Conservation (phyloP, 1,139 yeast genomes). For the Saccharomyces hybrid region DNA sequence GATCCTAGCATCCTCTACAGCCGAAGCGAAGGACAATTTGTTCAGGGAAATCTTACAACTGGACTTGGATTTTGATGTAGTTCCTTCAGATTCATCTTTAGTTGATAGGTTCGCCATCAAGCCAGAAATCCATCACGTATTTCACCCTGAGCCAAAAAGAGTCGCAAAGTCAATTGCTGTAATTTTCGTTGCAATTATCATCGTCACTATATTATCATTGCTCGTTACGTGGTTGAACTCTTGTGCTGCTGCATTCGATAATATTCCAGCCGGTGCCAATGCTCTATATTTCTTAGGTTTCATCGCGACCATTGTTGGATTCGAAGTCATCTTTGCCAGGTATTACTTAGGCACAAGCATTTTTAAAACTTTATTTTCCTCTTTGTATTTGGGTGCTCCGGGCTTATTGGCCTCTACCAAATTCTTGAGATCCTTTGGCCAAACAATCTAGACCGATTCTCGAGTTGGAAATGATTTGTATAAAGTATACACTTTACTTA, state of each 20-base stretch:
- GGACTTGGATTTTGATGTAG: conserved; percentile 4
- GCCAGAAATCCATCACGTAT: conserved; percentile 67
- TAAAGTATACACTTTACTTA: conserved; percentile 3
- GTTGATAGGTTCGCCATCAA: conserved; percentile 3
- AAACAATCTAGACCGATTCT: background rate
- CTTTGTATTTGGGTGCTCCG: conserved; percentile 44
- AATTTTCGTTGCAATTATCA: conserved; percentile 43
- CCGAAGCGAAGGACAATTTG: conserved; percentile 4
- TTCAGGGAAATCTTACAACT: conserved; percentile 13
- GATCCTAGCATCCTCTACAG: background rate
- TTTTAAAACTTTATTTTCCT: conserved; percentile 55
- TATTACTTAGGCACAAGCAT: conserved; percentile 70
- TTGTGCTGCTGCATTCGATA: conserved; percentile 41
- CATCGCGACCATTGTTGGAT: conserved; percentile 45
- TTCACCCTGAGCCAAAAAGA: conserved; percentile 49
- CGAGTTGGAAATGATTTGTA: background rate
- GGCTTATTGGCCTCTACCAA: conserved; percentile 63
- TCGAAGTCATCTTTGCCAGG: conserved; percentile 55
- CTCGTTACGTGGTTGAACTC: conserved; percentile 42
- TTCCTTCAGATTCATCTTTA: background rate
- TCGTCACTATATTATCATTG: conserved; percentile 7
- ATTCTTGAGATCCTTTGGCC: conserved; percentile 40
- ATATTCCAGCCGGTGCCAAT: conserved; percentile 27
- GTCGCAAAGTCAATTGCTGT: conserved; percentile 50
- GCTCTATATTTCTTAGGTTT: conserved; percentile 36